phyloP scores from a whole-genome alignment of 2,329 filamentous ascomycete genomes.

The Fusarium nodosum region DNA sequence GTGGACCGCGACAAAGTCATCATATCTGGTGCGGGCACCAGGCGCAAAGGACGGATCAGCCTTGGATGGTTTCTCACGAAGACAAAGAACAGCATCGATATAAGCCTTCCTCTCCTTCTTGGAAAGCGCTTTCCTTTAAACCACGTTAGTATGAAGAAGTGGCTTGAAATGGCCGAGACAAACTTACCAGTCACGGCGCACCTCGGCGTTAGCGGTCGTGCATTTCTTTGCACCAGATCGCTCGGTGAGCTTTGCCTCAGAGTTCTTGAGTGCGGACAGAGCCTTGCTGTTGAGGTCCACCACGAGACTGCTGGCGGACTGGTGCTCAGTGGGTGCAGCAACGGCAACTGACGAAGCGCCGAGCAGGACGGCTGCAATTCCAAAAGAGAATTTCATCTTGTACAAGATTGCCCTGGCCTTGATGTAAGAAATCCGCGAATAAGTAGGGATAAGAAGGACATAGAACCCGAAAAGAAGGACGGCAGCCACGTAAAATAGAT shows the following conservation, averaged over 20 bases:
- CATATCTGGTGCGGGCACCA: constrained; percentile 15
- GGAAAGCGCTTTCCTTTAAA: neutral
- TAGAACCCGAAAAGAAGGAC: neutral
- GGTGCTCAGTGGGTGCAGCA: constrained; percentile 9
- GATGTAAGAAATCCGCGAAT: neutral
- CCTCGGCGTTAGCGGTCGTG: neutral
- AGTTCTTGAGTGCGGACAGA: neutral
- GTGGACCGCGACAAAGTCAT: constrained; percentile 25
- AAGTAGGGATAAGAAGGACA: neutral
- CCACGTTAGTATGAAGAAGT: neutral
- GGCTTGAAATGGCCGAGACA: rapidly evolving
- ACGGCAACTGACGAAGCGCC: constrained; percentile 1
- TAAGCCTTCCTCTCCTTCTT: constrained; percentile 14
- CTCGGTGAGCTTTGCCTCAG: rapidly evolving
- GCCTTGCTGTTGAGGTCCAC: constrained; percentile 16
- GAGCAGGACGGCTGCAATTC: neutral
- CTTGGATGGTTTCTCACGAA: constrained; percentile 19
- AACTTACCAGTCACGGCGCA: constrained; percentile 18
- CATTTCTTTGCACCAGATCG: constrained; percentile 3
- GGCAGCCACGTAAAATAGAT: neutral
- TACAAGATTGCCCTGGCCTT: rapidly evolving
- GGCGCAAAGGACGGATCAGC: constrained; percentile 16
- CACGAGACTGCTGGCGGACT: constrained; percentile 1
- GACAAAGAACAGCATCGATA: constrained; percentile 11
- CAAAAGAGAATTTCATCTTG: constrained; percentile 2